Evolutionary conservation across 495 filamentous ascomycete species (phyloP), one percentile per base, ranked within the genome.

Genomic region (Penicillium turbatum): DNA sequence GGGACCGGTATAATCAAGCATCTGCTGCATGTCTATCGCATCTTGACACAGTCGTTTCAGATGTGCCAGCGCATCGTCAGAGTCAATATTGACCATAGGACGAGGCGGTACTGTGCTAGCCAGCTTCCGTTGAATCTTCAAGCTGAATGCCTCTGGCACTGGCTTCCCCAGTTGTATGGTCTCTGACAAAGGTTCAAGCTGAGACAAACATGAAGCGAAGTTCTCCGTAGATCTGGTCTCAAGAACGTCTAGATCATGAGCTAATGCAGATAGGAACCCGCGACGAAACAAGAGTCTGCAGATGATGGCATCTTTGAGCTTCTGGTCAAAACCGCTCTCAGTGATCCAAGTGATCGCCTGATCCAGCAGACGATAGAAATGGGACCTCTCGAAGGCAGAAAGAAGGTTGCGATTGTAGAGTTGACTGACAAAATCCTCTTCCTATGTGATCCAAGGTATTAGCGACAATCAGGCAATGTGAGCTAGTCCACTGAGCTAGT

Each of bases 391-490:
- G 34, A 92, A 76, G 5, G 78, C 67, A 32, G 84, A 80, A 26
- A 97, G 72, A 0, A 99, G 78, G 37, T 78, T 79, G 26, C 92
- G 82, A 56, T 90, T 86, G 66, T 92, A 97, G 0, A 92, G 82
- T 65, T 95, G 90, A 4, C 88, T 89, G 19, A 91, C 87, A 59
- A 97, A 97, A 61, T 98, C 93, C 71, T 98, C 93, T 72, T 98
- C 93, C 88, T 95, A 42, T 19, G 35, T 19, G 7, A 53, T 15
- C 48, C 39, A 26, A 44, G 41, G 15, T 12, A 39, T 41, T 36
- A 36, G 36, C 35, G 7, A 29, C 30, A 24, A 34, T 41, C 10
- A 19, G 1, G 2, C 6, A 30, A 36, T 24, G 5, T 10, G n/a
- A 40, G 13, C 4, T 5, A n/a, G n/a, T n/a, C n/a, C n/a, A n/a